phyloP scores from a whole-genome alignment of 352 stramenopile genomes.

The Pythium chondricola region DNA sequence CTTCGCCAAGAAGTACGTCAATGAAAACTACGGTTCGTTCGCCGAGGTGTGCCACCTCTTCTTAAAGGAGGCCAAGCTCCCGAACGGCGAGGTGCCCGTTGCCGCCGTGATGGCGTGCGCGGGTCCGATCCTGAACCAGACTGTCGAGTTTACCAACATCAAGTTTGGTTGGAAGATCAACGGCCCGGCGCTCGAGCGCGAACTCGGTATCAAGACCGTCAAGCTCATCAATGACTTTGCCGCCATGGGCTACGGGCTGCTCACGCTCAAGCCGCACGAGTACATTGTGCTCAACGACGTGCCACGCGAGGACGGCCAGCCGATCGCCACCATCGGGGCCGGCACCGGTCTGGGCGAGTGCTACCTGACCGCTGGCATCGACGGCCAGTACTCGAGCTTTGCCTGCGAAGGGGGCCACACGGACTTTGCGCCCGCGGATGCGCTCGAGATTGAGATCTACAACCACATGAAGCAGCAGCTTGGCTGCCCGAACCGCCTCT shows the following conservation, averaged over 20 bases:
- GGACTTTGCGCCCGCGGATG: constrained; percentile 90
- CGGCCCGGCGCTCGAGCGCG: constrained; percentile 64
- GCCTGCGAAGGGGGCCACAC: constrained; percentile 93
- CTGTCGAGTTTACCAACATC: constrained; percentile 92
- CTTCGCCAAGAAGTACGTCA: constrained; percentile 85
- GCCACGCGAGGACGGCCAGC: constrained; percentile 55
- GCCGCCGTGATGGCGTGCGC: constrained; percentile 76
- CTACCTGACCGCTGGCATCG: constrained; percentile 88
- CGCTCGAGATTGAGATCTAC: constrained; percentile 85
- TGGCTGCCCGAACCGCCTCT: constrained; percentile 82
- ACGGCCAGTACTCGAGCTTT: constrained; percentile 89
- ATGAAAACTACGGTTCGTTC: constrained; percentile 78
- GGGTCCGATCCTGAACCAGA: constrained; percentile 78
- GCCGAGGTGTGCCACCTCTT: constrained; percentile 90
- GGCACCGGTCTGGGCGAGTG: constrained; percentile 96
- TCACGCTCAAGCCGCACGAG: constrained; percentile 91
- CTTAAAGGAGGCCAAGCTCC: constrained; percentile 88
- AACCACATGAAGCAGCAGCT: constrained; percentile 85
- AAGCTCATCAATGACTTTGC: constrained; percentile 97
- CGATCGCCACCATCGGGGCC: constrained; percentile 95
- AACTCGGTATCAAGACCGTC: constrained; percentile 81
- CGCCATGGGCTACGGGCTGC: constrained; percentile 94
- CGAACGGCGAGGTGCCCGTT: constrained; percentile 43
- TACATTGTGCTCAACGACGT: constrained; percentile 89
- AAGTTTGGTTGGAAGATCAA: constrained; percentile 88